These are phyloP conservation scores for Arthrobotrys conoides DNA, from an alignment of 2,329 filamentous ascomycete species.

Conservation along the genomic window DNA sequence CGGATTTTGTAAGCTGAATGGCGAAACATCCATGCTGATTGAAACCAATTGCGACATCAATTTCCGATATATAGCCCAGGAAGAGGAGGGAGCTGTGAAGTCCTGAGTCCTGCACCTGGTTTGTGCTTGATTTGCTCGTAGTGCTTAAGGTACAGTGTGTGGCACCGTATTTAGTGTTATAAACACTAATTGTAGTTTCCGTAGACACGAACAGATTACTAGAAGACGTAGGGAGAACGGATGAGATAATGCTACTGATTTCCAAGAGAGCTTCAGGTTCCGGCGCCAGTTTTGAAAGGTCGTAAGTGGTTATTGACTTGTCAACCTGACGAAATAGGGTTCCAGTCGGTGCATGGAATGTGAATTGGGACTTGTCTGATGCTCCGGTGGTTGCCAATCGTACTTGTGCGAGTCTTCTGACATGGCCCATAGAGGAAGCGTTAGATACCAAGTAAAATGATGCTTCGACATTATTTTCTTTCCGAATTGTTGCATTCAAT, in stretches of 20 bases:
- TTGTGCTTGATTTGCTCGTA: constrained; percentile 33
- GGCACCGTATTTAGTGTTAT: constrained; percentile 60
- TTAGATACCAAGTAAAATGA: constrained; percentile 57
- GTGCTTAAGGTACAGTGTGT: constrained; percentile 45
- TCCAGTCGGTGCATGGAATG: constrained; percentile 45
- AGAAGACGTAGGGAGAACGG: constrained; percentile 52
- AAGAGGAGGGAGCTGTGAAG: constrained; percentile 50
- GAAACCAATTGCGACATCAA: constrained; percentile 58
- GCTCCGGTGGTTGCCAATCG: constrained; percentile 31
- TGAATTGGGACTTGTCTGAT: constrained; percentile 38
- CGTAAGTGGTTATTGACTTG: constrained; percentile 46
- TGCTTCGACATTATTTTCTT: constrained; percentile 52
- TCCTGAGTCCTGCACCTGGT: constrained; percentile 30
- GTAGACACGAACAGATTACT: constrained; percentile 56
- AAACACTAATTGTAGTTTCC: constrained; percentile 45
- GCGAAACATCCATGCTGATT: constrained; percentile 55
- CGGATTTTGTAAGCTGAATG: constrained; percentile 56
- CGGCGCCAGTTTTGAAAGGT: constrained; percentile 55
- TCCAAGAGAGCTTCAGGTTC: constrained; percentile 47
- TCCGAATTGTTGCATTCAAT: constrained; percentile 44
- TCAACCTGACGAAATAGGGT: constrained; percentile 46
- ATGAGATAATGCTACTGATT: constrained; percentile 42
- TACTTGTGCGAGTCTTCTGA: constrained; percentile 43
- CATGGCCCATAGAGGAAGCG: constrained; percentile 40
- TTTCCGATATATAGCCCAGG: constrained; percentile 50